These are phyloP conservation scores for Perilla frutescens DNA, from an alignment of 257 asterid species.

Conservation along the genomic window DNA sequence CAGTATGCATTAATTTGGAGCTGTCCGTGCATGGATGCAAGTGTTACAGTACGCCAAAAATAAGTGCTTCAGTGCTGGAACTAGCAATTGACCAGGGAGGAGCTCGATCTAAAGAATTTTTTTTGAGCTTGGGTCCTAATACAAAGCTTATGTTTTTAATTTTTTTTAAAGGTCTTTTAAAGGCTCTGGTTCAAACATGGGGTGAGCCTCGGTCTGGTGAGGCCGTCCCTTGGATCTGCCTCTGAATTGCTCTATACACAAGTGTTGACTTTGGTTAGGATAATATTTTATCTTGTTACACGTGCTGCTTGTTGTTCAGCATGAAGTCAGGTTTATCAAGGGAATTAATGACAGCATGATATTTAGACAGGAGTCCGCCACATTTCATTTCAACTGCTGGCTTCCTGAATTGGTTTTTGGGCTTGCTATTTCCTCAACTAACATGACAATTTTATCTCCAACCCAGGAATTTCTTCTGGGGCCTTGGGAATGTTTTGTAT, in stretches of 20 bases:
- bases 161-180: no score
- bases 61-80: not conserved
- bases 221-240: not conserved
- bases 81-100: not conserved
- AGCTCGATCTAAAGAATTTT: not conserved
- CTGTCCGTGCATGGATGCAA: not conserved
- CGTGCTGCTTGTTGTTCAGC: not conserved
- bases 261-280: not conserved
- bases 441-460: not conserved
- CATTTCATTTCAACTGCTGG: not conserved
- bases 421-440: conserved; percentile 1
- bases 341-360: not conserved
- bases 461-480: not conserved
- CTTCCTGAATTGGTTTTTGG: not conserved
- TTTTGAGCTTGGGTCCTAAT: not conserved
- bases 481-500: not conserved
- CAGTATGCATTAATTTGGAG: not conserved
- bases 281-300: not conserved
- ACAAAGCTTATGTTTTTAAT: not conserved
- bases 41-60: not conserved
- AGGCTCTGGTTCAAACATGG: not conserved
- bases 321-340: not conserved
- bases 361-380: conserved; percentile 3
- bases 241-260: not conserved
- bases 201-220: not conserved